Percentiles rank a stretch among this genome's conserved stretches.
phyloP scores from a whole-genome alignment of 768 basidiomycete genomes.

The Kwoniella sp. region DNA sequence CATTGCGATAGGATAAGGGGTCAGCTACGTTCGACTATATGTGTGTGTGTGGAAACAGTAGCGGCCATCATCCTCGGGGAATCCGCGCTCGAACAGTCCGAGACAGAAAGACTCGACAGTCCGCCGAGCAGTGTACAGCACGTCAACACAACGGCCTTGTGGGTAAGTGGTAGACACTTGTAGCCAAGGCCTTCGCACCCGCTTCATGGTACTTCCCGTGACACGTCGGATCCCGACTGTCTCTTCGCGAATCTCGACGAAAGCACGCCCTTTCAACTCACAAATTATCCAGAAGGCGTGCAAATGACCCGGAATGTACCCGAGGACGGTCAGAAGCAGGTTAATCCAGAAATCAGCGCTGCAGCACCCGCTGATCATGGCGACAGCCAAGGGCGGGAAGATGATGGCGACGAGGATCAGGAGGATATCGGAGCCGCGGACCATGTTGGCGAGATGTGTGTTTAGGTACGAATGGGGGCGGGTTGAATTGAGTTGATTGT shows the following conservation, averaged over 20 bases:
- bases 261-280: constrained; percentile 12
- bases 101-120: no score
- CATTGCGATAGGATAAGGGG: constrained; percentile 4
- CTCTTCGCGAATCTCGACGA: background rate
- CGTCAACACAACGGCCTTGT: no score
- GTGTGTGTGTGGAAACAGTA: no score
- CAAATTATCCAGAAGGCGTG: constrained; percentile 53
- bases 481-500: background rate
- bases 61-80: no score
- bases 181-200: no score
- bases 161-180: no score
- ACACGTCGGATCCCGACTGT: background rate
- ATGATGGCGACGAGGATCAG: constrained; percentile 55
- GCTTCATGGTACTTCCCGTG: no score
- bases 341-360: constrained; percentile 48
- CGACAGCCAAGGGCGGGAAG: constrained; percentile 48
- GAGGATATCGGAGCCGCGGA: constrained; percentile 48
- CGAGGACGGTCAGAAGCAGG: constrained; percentile 10
- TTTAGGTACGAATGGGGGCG: background rate
- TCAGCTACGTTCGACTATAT: no score
- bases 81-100: no score
- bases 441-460: constrained; percentile 33
- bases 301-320: constrained; percentile 37
- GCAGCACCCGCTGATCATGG: constrained; percentile 53
- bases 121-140: no score